phyloP scores from a whole-genome alignment of 768 basidiomycete genomes.

The Macrocybe gigantea region DNA sequence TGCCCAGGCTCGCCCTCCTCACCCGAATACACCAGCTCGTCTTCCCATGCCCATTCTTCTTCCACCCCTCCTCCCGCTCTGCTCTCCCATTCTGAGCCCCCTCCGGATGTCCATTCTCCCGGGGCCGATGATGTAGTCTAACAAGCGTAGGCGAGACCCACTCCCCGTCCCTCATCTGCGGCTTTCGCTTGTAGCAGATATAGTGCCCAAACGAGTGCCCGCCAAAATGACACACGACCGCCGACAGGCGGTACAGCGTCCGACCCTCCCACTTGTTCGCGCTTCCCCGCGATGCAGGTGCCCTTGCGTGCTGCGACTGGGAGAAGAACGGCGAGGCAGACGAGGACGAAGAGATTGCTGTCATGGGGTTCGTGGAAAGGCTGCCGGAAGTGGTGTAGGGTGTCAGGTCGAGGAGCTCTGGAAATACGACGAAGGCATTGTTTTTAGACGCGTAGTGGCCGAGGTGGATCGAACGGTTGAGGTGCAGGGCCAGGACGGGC shows the following conservation, averaged over 20 bases:
- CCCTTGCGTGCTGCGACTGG: slow-evolving; percentile 9
- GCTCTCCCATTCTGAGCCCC: too few species aligned
- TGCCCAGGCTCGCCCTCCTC: slow-evolving; percentile 2
- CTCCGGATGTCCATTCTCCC: slow-evolving; percentile 13
- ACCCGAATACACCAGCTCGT: slow-evolving; percentile 23
- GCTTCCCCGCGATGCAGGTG: slow-evolving; percentile 43
- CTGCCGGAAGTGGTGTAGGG: slow-evolving; percentile 81
- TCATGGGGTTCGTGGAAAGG: slow-evolving; percentile 63
- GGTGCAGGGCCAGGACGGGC: slow-evolving; percentile 78
- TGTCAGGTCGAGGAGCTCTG: slow-evolving; percentile 84
- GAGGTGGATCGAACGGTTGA: slow-evolving; percentile 84
- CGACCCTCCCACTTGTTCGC: slow-evolving; percentile 23
- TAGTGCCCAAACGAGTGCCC: slow-evolving; percentile 94
- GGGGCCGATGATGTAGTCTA: slow-evolving; percentile 20
- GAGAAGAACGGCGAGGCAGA: slow-evolving; percentile 37
- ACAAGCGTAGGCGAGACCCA: slow-evolving; percentile 28
- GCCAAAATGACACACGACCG: slow-evolving; percentile 91
- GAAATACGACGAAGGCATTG: slow-evolving; percentile 71
- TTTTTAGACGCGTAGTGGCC: slow-evolving; percentile 83
- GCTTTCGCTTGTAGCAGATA: slow-evolving; percentile 84
- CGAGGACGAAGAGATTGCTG: slow-evolving; percentile 64
- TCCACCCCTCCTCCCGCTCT: slow-evolving; percentile 3
- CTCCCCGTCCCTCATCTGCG: slow-evolving; percentile 38
- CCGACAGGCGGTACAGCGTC: slow-evolving; percentile 79
- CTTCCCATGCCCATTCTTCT: slow-evolving; percentile 51